phyloP scores from a whole-genome alignment of 805 yeast genomes.

The Limtongia smithiae region DNA sequence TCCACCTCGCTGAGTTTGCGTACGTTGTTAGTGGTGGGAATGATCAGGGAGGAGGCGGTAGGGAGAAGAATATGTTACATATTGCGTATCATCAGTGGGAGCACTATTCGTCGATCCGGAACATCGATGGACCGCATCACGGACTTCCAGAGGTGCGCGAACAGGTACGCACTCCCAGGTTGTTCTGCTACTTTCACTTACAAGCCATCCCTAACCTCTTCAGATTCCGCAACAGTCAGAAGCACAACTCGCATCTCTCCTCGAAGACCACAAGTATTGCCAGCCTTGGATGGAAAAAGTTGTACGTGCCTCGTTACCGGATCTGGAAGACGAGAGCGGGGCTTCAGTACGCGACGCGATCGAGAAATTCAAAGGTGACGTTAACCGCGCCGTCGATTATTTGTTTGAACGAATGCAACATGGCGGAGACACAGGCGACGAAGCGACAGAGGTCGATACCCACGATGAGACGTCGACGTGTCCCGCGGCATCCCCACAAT shows the following conservation, averaged over 20 bases:
- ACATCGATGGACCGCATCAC: constrained; percentile 39
- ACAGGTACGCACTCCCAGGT: constrained; percentile 13
- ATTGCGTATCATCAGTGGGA: constrained; percentile 46
- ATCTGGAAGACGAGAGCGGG: constrained; percentile 7
- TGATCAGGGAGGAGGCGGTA: neutral
- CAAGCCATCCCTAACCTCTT: constrained; percentile 5
- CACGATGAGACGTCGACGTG: too few relatives aligned
- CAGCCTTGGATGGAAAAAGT: constrained; percentile 28
- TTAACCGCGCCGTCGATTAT: constrained; percentile 20
- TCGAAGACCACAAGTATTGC: constrained; percentile 15
- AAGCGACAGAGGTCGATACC: neutral
- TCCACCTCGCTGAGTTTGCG: constrained; percentile 40
- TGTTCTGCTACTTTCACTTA: neutral
- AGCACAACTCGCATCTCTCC: too few relatives aligned
- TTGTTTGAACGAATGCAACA: constrained; percentile 15
- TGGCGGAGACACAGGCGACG: neutral
- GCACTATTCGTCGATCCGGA: constrained; percentile 43
- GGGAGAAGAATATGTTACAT: constrained; percentile 30
- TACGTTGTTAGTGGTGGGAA: constrained; percentile 35
- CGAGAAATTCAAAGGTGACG: constrained; percentile 24
- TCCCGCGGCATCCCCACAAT: neutral
- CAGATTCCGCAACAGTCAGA: constrained; percentile 8
- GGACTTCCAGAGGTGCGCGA: constrained; percentile 35
- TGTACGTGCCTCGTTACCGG: constrained; percentile 18
- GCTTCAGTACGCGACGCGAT: constrained; percentile 17